These are phyloP conservation scores for Neurospora crassa DNA, from an alignment of 2,329 filamentous ascomycete species.

Conservation along the genomic window DNA sequence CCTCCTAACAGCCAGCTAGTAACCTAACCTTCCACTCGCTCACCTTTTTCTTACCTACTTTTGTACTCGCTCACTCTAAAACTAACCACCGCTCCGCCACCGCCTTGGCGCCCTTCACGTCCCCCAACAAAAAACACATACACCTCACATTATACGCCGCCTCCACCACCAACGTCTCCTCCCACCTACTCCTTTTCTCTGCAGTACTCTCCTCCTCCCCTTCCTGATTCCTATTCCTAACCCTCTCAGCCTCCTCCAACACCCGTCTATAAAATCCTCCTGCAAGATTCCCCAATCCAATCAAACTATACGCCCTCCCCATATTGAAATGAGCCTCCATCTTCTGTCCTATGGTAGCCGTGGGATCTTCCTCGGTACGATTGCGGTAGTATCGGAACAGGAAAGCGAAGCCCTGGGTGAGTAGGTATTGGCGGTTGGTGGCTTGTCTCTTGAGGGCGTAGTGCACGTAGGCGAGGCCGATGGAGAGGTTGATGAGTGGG, in stretches of 20 bases:
- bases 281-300: slow-evolving; percentile 66
- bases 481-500: slow-evolving; percentile 67
- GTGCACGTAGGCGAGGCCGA: slow-evolving; percentile 79
- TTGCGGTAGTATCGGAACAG: slow-evolving; percentile 63
- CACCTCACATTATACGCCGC: slow-evolving; percentile 66
- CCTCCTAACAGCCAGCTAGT: too few relatives aligned
- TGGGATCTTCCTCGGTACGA: slow-evolving; percentile 29
- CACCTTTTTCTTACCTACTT: too few relatives aligned
- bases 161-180: slow-evolving; percentile 55
- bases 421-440: slow-evolving; percentile 80
- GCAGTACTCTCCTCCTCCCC: slow-evolving; percentile 14
- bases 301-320: slow-evolving; percentile 63
- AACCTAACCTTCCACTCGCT: too few relatives aligned
- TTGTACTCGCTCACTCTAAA: slow-evolving; percentile 13
- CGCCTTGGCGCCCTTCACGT: slow-evolving; percentile 47
- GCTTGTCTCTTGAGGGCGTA: slow-evolving; percentile 82
- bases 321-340: slow-evolving; percentile 81
- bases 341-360: slow-evolving; percentile 29
- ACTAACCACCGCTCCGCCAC: slow-evolving; percentile 53
- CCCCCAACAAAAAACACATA: slow-evolving; percentile 56
- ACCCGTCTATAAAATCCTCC: slow-evolving; percentile 56
- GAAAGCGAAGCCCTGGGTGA: slow-evolving; percentile 78
- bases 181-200: slow-evolving; percentile 9
- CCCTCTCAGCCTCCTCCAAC: slow-evolving; percentile 26
- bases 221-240: slow-evolving; percentile 17